phyloP scores from a whole-genome alignment of 345 rosid species.

The Hibiscus syriacus region DNA sequence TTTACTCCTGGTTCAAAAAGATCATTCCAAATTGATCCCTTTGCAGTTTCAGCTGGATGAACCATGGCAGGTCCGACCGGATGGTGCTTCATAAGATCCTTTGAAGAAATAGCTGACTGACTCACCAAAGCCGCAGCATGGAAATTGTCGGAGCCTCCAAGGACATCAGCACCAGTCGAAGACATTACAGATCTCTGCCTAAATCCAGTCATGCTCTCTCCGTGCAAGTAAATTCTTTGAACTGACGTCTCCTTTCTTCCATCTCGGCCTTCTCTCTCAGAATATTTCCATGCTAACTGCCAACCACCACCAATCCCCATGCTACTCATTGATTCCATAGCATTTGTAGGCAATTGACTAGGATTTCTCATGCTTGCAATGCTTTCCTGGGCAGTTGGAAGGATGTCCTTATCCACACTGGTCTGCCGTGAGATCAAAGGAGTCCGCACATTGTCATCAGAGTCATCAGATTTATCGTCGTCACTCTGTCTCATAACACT shows the following conservation, averaged over 20 bases:
- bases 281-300: slow-evolving; percentile 98
- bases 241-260: slow-evolving; percentile 78
- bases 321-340: too few relatives aligned
- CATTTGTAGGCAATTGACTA: slow-evolving; percentile 43
- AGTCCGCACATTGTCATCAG: slow-evolving; percentile 69
- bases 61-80: slow-evolving; percentile 83
- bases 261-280: slow-evolving; percentile 57
- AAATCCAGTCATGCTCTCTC: slow-evolving; percentile 57
- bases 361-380: slow-evolving; percentile 50
- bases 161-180: slow-evolving; percentile 42
- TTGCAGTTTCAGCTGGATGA: slow-evolving; percentile 68
- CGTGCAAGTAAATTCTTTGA: slow-evolving; percentile 73
- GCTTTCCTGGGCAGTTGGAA: slow-evolving; percentile 40
- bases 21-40: slow-evolving; percentile 66
- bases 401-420: too few relatives aligned
- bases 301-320: slow-evolving; percentile 96
- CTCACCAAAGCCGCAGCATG: slow-evolving; percentile 94
- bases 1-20: slow-evolving; percentile 92
- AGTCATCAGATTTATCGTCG: slow-evolving; percentile 60
- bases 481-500: slow-evolving; percentile 65
- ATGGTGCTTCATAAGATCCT: slow-evolving; percentile 51
- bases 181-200: slow-evolving; percentile 67
- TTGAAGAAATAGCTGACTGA: slow-evolving; percentile 73
- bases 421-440: slow-evolving; percentile 92
- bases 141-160: slow-evolving; percentile 44